Conservation (phyloP, 2,329 filamentous ascomycete species). For the Tolypocladium sp. region DNA sequence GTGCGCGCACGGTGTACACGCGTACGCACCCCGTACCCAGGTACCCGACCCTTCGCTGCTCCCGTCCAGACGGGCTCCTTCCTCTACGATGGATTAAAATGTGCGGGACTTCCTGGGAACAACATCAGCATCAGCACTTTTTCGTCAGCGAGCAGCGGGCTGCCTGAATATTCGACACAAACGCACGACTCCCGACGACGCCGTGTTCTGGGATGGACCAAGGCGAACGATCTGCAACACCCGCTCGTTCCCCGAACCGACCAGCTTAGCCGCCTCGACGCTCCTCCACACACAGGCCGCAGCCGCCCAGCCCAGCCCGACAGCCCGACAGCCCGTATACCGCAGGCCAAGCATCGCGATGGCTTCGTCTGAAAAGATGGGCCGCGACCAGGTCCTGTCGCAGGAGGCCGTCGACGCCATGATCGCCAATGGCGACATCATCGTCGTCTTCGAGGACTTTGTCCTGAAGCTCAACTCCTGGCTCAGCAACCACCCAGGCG, state of each 20-base stretch:
- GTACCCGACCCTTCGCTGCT: background rate
- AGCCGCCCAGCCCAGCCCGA: background rate
- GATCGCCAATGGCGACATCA: constrained; percentile 70
- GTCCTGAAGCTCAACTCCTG: constrained; percentile 85
- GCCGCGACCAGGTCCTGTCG: constrained; percentile 23
- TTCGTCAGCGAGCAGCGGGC: no score
- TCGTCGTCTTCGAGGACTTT: constrained; percentile 72
- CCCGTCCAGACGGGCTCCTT: background rate
- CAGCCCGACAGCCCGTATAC: no score
- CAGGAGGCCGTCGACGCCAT: constrained; percentile 49
- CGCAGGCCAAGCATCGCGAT: background rate
- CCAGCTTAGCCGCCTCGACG: background rate
- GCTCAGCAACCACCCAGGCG: constrained; percentile 85
- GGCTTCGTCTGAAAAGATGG: background rate
- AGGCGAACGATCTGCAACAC: background rate
- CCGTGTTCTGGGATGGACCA: background rate
- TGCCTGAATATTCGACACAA: no score
- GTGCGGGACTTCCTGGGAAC: background rate
- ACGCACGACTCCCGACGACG: background rate
- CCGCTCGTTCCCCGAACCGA: background rate
- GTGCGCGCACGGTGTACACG: background rate
- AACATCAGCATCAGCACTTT: background rate
- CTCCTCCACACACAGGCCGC: background rate
- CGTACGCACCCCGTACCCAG: background rate
- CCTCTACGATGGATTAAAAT: background rate